Evolutionary conservation across 2,329 filamentous ascomycete species (phyloP), one percentile per base, ranked within the genome.

Genomic region (Zelopaecilomyces penicillatus): DNA sequence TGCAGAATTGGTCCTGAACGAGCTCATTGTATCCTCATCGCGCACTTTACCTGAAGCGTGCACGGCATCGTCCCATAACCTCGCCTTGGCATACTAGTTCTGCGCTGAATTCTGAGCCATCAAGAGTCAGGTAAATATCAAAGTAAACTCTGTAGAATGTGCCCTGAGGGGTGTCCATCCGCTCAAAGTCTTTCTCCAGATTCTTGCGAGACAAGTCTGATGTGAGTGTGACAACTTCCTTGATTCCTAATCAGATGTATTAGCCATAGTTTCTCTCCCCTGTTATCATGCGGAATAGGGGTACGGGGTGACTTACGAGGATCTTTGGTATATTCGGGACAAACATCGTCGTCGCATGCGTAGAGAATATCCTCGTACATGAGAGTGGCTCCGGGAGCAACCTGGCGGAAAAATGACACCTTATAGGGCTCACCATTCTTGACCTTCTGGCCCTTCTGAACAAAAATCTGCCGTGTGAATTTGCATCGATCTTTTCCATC

Each of bases 301-400:
- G 19, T 19, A 19, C 19, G 19, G 19, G 4, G 31, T 29, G 51
- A 86, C 90, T 83, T 83, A 95, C 93, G 87, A 56, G 93, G 91
- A 79, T 98, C 93, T 66, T 97, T 98, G 55, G 91, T 97, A 65
- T 98, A 98, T 65, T 97, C 93, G 1, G 93, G 93, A 67, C 91
- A 97, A 42, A 95, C 87, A 64, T 98, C 93, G 53, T 97, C 93
- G 61, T 98, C 93, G 61, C 93, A 98, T 41, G 91, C 93, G 65
- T 96, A 97, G 46, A 97, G 68, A 43, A 97, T 91, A 69, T 98
- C 93, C 72, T 98, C 93, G 65, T 98, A 98, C 93, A 98, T 97
- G 56, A 98, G 80, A 1, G 91, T 97, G 31, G 93, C 93, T 41
- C 93, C 93, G 1, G 93, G 93, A 5, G 93, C 93, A 44, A 98